Evolutionary conservation across 495 filamentous ascomycete species (phyloP), one percentile per base, ranked within the genome.

Genomic region (Annulohypoxylon moriforme): DNA sequence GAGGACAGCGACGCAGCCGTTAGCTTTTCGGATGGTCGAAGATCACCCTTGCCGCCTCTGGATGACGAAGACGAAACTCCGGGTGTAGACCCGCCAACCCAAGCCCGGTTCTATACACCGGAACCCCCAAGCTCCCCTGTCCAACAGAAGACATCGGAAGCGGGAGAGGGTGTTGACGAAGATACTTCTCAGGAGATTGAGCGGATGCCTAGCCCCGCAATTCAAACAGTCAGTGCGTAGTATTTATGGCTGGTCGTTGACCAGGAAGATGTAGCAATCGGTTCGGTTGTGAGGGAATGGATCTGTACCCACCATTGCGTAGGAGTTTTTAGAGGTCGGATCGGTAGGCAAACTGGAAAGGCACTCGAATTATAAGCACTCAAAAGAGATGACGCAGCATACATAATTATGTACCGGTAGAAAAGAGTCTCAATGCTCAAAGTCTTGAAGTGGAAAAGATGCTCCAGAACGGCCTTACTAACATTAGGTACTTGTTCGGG

Each of bases 1-100:
- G 86, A 86, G 44, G 86, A 89, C 63, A 88, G 85, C 64, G 85
- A 88, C 33, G 86, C 82, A 8, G 86, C 85, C 1, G 50, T 85
- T 14, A 88, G 85, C 72, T 83, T 87, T 46, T 89, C 85, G 0
- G 86, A 89, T 25, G 86, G 86, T 13, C 78, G 85, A 47, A 81
- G 80, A 16, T 86, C 86, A 4, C 86, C 86, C 3, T 73, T 88
- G 18, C 85, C 84, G 5, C 83, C 83, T 0, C 82, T 85, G 14
- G 84, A 86, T 46, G 82, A 81, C 38, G 82, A 85, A 63, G 71
- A 73, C 14, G 73, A 74, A 63, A 63, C 11, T 38, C 47, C 11
- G 0, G 67, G 18, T 9, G 34, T 47, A 22, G 66, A 75, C 25
- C 64, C 46, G 20, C 57, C 42, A n/a, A 68, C 72, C 10, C 80